Conservation (phyloP, 805 yeast genomes). For the Komagataella ulmi region DNA sequence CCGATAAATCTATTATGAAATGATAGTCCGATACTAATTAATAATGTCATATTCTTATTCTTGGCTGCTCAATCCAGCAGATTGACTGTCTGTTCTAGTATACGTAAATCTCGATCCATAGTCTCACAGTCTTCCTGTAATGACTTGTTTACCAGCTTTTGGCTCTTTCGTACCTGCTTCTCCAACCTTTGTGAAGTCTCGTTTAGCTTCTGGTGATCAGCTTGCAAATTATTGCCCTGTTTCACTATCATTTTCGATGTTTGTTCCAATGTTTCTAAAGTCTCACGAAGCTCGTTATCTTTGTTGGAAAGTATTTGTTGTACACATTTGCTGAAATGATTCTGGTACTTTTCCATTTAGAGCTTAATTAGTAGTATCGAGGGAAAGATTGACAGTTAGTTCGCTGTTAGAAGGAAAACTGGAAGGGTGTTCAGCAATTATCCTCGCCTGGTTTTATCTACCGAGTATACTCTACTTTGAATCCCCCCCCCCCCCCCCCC, state of each 20-base stretch:
- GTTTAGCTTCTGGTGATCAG: conserved; percentile 5
- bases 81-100: conserved; percentile 33
- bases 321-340: neutral
- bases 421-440: neutral
- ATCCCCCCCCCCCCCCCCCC: neutral
- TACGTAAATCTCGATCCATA: conserved; percentile 59
- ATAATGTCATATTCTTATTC: neutral
- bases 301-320: neutral
- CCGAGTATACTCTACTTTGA: neutral
- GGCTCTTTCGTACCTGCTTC: conserved; percentile 6
- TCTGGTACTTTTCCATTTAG: neutral
- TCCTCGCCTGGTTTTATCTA: neutral
- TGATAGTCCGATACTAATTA: neutral
- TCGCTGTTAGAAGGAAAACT: neutral
- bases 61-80: neutral
- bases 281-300: neutral
- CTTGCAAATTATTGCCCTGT: conserved; percentile 9
- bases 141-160: conserved; percentile 6
- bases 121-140: conserved; percentile 50
- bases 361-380: neutral
- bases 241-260: conserved; percentile 6
- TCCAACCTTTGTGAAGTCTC: conserved; percentile 5
- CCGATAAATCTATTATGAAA: neutral
- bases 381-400: neutral
- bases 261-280: neutral